These are phyloP conservation scores for Sindora glabra DNA, from an alignment of 306 rosid species.

Conservation along the genomic window DNA sequence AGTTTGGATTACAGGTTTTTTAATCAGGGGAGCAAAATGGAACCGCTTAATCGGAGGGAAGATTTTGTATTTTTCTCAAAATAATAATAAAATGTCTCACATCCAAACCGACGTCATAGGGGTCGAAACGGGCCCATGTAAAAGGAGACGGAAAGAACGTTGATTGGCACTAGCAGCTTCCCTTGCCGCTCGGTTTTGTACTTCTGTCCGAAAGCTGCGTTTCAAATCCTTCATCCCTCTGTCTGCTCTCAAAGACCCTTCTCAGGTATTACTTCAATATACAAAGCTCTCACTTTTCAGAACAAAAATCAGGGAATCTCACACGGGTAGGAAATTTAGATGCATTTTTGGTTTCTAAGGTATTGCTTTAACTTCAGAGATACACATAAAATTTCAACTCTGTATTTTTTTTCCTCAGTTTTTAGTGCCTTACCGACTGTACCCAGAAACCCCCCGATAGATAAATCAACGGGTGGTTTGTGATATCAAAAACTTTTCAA, in stretches of 20 bases:
- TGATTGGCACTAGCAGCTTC: not conserved
- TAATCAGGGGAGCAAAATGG: too few relatives aligned
- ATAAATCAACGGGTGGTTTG: not conserved
- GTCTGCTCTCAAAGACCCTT: not conserved
- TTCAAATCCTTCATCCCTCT: not conserved
- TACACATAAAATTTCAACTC: not conserved
- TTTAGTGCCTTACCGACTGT: not conserved
- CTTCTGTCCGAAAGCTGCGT: not conserved
- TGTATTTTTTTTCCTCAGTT: not conserved
- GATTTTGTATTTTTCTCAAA: too few relatives aligned
- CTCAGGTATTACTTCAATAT: not conserved
- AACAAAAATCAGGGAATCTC: too few relatives aligned
- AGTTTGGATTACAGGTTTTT: too few relatives aligned
- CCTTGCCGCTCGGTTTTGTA: slow-evolving; percentile 11
- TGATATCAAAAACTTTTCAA: slow-evolving; percentile 2
- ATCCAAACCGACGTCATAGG: not conserved
- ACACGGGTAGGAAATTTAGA: too few relatives aligned
- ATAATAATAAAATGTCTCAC: too few relatives aligned
- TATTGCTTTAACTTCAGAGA: not conserved
- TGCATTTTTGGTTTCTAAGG: too few relatives aligned
- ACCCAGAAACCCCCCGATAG: not conserved
- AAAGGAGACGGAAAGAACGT: not conserved
- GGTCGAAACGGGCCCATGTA: not conserved
- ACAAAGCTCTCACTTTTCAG: too few relatives aligned
- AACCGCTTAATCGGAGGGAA: too few relatives aligned